Conservation (phyloP, 2,329 filamentous ascomycete species). For the Ophiostoma sp. region DNA sequence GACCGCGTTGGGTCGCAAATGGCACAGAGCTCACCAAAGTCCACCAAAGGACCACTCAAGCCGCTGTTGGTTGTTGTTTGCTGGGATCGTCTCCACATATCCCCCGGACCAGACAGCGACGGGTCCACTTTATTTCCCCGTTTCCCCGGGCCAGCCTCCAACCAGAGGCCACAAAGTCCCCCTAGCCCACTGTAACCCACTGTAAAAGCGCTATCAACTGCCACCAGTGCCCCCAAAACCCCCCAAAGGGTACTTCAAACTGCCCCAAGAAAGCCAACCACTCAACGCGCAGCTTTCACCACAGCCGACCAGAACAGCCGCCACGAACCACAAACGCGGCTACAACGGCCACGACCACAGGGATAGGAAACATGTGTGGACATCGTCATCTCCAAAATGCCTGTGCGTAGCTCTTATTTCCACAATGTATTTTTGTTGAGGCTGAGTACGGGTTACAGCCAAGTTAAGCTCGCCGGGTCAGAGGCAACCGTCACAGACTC, state of each 20-base stretch:
- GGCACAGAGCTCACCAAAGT: neutral
- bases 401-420: neutral
- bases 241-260: neutral
- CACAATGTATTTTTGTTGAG: no score
- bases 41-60: neutral
- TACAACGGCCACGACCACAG: neutral
- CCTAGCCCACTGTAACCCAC: neutral
- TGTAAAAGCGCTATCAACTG: neutral
- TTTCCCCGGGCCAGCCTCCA: conserved; percentile 28
- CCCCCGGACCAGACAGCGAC: neutral
- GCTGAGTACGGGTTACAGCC: no score
- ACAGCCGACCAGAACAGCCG: neutral
- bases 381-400: neutral
- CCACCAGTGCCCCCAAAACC: neutral
- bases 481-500: neutral
- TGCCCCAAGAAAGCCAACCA: neutral
- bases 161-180: neutral
- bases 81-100: conserved; percentile 8
- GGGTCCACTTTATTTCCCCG: conserved; percentile 26
- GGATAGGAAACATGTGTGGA: neutral
- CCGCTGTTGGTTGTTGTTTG: neutral
- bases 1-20: neutral
- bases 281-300: neutral
- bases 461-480: no score
- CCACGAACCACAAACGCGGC: neutral